These are phyloP conservation scores for Ophiocordyceps camponoti-leonardi DNA, from an alignment of 2,329 filamentous ascomycete genomes.

Conservation along the genomic window DNA sequence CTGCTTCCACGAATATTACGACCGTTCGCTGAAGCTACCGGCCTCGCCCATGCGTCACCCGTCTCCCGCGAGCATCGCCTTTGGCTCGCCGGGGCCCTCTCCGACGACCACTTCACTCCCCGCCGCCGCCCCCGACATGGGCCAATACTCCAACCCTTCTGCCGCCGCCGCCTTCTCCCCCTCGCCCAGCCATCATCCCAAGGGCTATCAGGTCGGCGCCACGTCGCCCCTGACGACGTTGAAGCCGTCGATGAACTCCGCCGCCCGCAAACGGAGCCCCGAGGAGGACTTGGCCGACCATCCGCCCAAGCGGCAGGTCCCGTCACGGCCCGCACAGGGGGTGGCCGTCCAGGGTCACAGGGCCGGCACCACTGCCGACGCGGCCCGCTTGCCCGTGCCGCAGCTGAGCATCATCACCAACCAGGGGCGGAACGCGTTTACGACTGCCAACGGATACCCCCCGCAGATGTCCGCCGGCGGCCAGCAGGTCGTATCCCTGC, in stretches of 20 bases:
- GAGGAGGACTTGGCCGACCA: slow-evolving; percentile 34
- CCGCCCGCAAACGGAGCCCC: slow-evolving; percentile 30
- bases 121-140: slow-evolving; percentile 11
- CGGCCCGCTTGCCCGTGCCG: slow-evolving; percentile 45
- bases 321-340: slow-evolving; percentile 6
- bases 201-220: slow-evolving; percentile 19
- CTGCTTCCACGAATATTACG: slow-evolving; percentile 70
- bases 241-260: slow-evolving; percentile 22
- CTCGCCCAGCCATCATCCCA: slow-evolving; percentile 15
- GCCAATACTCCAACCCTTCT: slow-evolving; percentile 15
- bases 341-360: slow-evolving; percentile 5
- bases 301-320: slow-evolving; percentile 31
- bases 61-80: slow-evolving; percentile 20
- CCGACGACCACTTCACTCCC: slow-evolving; percentile 22
- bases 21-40: slow-evolving; percentile 39
- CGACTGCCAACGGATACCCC: slow-evolving; percentile 20
- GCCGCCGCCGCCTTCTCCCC: slow-evolving; percentile 22
- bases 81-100: slow-evolving; percentile 30
- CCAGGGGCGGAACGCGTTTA: slow-evolving; percentile 14
- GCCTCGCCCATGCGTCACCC: slow-evolving; percentile 23
- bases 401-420: slow-evolving; percentile 50
- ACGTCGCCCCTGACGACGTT: slow-evolving; percentile 28
- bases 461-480: slow-evolving; percentile 19
- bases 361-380: slow-evolving; percentile 7
- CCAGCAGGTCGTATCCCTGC: slow-evolving; percentile 33